phyloP scores from a whole-genome alignment of 202 grass and related monocot genomes.

The Schoenoplectus triqueter region DNA sequence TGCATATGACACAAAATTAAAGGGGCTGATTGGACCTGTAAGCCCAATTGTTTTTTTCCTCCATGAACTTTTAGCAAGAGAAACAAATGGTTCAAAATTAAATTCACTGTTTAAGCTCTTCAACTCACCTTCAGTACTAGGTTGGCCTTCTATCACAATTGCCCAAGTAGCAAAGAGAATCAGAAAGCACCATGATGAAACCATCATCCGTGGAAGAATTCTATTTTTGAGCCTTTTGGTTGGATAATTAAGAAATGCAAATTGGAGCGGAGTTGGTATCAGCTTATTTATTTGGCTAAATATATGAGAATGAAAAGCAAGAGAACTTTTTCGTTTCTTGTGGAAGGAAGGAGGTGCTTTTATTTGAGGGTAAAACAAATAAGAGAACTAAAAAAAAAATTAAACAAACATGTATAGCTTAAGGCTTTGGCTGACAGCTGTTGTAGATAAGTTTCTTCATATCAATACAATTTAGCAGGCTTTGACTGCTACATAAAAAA shows the following conservation, averaged over 20 bases:
- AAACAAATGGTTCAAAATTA: background rate
- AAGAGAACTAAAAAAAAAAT: background rate
- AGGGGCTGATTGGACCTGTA: background rate
- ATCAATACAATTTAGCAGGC: too few relatives aligned
- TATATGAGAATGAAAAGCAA: background rate
- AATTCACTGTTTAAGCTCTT: background rate
- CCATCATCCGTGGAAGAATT: background rate
- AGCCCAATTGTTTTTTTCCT: background rate
- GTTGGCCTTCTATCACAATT: conserved; percentile 3
- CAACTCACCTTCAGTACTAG: conserved; percentile 6
- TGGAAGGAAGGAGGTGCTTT: background rate
- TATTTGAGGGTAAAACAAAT: background rate
- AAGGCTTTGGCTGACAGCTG: too few relatives aligned
- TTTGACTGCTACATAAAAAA: background rate
- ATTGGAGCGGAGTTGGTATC: too few relatives aligned
- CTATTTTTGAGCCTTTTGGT: too few relatives aligned
- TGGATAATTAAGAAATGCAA: too few relatives aligned
- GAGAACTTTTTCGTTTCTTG: background rate
- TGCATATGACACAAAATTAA: background rate
- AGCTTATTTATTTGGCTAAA: too few relatives aligned
- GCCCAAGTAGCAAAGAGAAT: background rate
- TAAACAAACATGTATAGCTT: too few relatives aligned
- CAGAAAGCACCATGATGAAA: conserved; percentile 18
- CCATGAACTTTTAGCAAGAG: background rate
- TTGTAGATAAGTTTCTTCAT: too few relatives aligned